Evolutionary conservation across 108 stramenopile genomes (phyloP), one percentile per base, ranked within the genome.

Genomic region (Epipyxis sp.): DNA sequence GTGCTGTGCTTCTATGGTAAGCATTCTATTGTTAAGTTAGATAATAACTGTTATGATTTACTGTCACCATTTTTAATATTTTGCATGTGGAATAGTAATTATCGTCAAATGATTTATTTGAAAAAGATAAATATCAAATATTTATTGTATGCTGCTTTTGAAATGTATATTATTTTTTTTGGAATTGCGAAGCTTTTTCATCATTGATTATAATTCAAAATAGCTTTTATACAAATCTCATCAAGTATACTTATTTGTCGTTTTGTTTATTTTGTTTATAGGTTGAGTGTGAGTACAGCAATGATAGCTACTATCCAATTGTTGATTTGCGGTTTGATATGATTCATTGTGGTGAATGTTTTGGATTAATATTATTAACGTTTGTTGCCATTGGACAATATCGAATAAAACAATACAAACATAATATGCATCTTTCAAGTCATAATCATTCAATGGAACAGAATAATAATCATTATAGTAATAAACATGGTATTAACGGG

Each of bases 321-420:
- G 61, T 65, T 10, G 3, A 16, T 10, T 65, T 29, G 61, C 61
- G 61, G 6, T 32, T 65, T 16, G 61, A 65, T 37, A 65, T 32
- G 30, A 37, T 25, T 10, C 61, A 65, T 37, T 6, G 30, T 10
- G 34, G 61, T 32, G 61, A 65, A 37, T 65, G 61, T 32, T 65
- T 29, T 65, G 61, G 61, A 10, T 65, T 65, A 32, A 65, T 65
- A 10, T 3, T 65, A 32, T 32, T 65, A 3, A 65, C 35, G 61
- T 13, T 29, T 37, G 61, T 65, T 32, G 61, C 61, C 25, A 6
- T 35, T 32, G 3, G 61, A 10, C 61, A 65, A 32, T 65, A 65
- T 37, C 61, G 61, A 10, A 65, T 65, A 37, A 65, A 65, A 37
- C 13, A 32, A 10, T 32, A 65, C 61, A 65, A 65, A 32, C 61